Evolutionary conservation across 768 basidiomycete genomes (phyloP).

Genomic region (Gloeophyllum trabeum): DNA sequence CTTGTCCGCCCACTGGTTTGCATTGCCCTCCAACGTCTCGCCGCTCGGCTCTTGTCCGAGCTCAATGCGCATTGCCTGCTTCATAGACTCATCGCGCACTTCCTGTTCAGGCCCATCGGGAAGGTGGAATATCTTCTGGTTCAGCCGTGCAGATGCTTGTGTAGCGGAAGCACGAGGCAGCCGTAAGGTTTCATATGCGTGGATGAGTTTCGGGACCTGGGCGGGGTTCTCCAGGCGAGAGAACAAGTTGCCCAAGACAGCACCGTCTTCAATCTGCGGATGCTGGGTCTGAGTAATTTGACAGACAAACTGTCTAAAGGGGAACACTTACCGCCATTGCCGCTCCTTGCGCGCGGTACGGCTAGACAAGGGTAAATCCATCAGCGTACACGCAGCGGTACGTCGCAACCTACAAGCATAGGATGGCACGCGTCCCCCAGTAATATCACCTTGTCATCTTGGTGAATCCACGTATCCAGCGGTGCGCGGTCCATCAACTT

Average conservation of each 20-base stretch:
- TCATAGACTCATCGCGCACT: slow-evolving; percentile 40
- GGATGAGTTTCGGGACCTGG: slow-evolving; percentile 34
- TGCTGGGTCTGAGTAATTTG: no score
- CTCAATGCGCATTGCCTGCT: slow-evolving; percentile 30
- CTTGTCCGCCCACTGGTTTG: no score
- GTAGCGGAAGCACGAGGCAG: slow-evolving; percentile 35
- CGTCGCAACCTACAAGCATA: slow-evolving; percentile 22
- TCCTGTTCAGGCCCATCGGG: slow-evolving; percentile 42
- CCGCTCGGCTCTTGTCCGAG: no score
- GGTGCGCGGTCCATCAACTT: slow-evolving; percentile 29
- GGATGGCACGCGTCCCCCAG: slow-evolving; percentile 32
- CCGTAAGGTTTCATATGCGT: slow-evolving; percentile 41
- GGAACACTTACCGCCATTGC: slow-evolving; percentile 32
- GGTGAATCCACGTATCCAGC: slow-evolving; percentile 27
- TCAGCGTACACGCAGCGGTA: neutral
- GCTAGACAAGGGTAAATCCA: slow-evolving; percentile 10
- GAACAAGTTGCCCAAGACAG: slow-evolving; percentile 35
- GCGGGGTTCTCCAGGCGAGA: slow-evolving; percentile 27
- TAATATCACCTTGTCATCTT: slow-evolving; percentile 19
- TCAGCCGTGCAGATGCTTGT: slow-evolving; percentile 36
- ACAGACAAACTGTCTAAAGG: no score
- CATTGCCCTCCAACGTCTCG: no score
- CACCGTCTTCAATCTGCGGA: slow-evolving; percentile 45
- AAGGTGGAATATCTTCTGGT: slow-evolving; percentile 44
- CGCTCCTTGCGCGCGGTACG: slow-evolving; percentile 31